Percentiles rank a stretch among this genome's conserved stretches.
Conservation (phyloP, 257 asterid genomes). For the Voacanga thouarsii region DNA sequence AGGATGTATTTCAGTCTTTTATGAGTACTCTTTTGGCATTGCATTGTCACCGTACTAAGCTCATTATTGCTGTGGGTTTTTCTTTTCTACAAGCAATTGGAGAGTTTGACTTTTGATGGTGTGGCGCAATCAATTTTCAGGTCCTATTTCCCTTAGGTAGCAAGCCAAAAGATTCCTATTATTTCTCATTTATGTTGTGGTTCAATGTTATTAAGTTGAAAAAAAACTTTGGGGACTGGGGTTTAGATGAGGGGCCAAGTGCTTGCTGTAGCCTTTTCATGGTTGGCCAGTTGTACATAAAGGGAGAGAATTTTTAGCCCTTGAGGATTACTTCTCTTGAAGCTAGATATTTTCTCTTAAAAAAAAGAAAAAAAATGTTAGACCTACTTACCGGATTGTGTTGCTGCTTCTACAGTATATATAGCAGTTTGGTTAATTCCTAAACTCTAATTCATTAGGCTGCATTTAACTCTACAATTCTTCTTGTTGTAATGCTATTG, state of each 20-base stretch:
- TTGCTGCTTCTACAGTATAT: slow-evolving; percentile 10
- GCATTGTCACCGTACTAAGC: background rate
- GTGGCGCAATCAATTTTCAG: slow-evolving; percentile 11
- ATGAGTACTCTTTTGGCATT: background rate
- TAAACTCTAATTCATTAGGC: no score
- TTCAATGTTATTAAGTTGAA: slow-evolving; percentile 28
- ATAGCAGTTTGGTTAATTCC: slow-evolving; percentile 20
- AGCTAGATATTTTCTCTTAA: background rate
- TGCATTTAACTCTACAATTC: no score
- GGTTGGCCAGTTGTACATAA: slow-evolving; percentile 43
- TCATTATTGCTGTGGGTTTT: background rate
- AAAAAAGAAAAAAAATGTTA: background rate
- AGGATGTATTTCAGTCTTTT: background rate
- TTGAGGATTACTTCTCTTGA: background rate
- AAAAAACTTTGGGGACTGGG: slow-evolving; percentile 17
- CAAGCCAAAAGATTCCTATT: slow-evolving; percentile 18
- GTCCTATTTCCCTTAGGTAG: background rate
- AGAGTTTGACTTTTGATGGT: slow-evolving; percentile 75
- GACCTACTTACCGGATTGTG: slow-evolving; percentile 13
- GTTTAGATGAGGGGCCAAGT: slow-evolving; percentile 11
- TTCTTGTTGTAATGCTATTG: no score
- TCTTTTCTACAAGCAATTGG: slow-evolving; percentile 62
- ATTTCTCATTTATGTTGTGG: slow-evolving; percentile 22
- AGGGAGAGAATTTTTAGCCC: slow-evolving; percentile 19
- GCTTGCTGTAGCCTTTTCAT: slow-evolving; percentile 28